Conservation (phyloP, 2,329 filamentous ascomycete species). For the Ophiostoma triangulosporum region DNA sequence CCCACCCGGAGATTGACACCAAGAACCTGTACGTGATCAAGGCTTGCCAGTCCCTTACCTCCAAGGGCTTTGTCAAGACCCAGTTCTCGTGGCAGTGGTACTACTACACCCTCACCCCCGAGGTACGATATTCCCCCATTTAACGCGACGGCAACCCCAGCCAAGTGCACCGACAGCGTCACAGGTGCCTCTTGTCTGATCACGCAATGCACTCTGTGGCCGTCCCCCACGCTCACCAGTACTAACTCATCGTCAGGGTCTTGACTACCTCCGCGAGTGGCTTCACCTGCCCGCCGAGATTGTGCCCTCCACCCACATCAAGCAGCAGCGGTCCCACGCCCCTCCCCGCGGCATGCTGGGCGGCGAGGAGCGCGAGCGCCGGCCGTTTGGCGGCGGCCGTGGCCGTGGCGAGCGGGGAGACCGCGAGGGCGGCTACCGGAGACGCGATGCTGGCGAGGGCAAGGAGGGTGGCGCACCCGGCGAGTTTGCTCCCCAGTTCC, state of each 20-base stretch:
- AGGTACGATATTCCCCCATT: slow-evolving; percentile 11
- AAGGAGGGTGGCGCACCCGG: slow-evolving; percentile 89
- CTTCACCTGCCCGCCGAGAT: slow-evolving; percentile 99
- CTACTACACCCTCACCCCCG: slow-evolving; percentile 84
- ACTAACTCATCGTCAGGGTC: slow-evolving; percentile 52
- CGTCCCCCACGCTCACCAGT: too few relatives aligned
- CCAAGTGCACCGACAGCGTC: too few relatives aligned
- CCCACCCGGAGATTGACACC: slow-evolving; percentile 90
- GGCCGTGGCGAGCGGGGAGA: slow-evolving; percentile 66
- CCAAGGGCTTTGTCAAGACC: slow-evolving; percentile 95
- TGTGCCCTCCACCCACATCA: slow-evolving; percentile 98
- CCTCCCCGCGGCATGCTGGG: slow-evolving; percentile 98
- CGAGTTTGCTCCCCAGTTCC: slow-evolving; percentile 88
- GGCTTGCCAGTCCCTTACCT: slow-evolving; percentile 93
- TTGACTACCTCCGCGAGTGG: slow-evolving; percentile 99
- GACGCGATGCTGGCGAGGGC: slow-evolving; percentile 72
- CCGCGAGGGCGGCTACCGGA: slow-evolving; percentile 82
- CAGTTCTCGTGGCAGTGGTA: slow-evolving; percentile 99
- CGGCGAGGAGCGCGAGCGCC: slow-evolving; percentile 67
- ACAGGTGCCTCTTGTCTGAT: too few relatives aligned
- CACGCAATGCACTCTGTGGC: too few relatives aligned
- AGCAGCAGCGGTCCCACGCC: slow-evolving; percentile 98
- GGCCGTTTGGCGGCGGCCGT: slow-evolving; percentile 67
- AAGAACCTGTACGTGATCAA: slow-evolving; percentile 99
- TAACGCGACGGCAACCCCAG: not conserved